Base-by-base conservation (phyloP, 441 rosid genomes). In the Aquilaria agallochum region DNA sequence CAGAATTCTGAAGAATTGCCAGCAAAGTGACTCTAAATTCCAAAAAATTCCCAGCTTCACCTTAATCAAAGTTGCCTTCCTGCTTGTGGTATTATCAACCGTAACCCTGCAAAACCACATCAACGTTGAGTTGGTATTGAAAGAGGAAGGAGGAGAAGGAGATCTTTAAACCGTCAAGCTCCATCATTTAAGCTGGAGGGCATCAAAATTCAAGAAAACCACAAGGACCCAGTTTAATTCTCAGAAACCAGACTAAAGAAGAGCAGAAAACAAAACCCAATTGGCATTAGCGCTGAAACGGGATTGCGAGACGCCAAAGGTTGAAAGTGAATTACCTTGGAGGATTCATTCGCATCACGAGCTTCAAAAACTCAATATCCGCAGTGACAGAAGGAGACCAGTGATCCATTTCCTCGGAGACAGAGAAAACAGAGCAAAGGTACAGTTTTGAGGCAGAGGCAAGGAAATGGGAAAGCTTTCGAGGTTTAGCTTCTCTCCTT, bases 351-450 rank as follows among this genome's bases (percentile, higher is more conserved):
- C 93, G 79, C 66, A 80, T 78, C 7, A 83, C 80, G 44, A 89
- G 93, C 78, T 89, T 89, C 76, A 81, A 80, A 65, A 81, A 87
- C 72, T 89, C 96, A 61, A 84, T 83, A 63, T 81, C 89, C 60
- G 77, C 73, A 3, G 83, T 8, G 45, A 83, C 54, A 63, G 89
- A 68, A 59, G 80, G 72, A 60, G 83, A 71, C 89, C 89, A 89
- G 55, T 69, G 78, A 79, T 89, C 85, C 96, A 89, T 82, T 57
- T 67, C 30, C 12, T 32, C 34, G 42, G 27, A 40, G 48, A 47
- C 13, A 59, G 45, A 45, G 31, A 13, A 31, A 9, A 31, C 51
- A 42, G 53, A 53, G 42, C 47, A 50, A 3, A 34, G 31, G 50
- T 32, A 54, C 10, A 14, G 5, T 31, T 27, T n/a, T 33, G 31